Conservation (phyloP, 129 eudicot genomes). For the Gnaphalium uliginosum region DNA sequence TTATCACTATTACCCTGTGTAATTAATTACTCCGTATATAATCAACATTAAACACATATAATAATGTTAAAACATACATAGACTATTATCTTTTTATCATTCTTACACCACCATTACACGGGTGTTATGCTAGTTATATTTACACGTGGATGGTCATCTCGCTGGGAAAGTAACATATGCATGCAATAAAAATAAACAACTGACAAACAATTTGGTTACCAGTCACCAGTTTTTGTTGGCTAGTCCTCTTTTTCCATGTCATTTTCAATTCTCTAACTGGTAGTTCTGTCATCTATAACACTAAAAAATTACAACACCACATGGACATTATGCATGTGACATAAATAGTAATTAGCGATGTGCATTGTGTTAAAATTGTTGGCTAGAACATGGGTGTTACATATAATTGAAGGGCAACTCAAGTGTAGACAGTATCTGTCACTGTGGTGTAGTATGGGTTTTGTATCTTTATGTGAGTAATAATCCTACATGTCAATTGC, state of each 20-base stretch:
- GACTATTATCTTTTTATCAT: too few relatives aligned
- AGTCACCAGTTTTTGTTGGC: constrained; percentile 31
- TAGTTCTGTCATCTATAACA: not conserved
- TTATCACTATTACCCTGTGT: too few relatives aligned
- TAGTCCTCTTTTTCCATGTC: constrained; percentile 33
- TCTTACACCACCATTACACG: too few relatives aligned
- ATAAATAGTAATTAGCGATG: constrained; percentile 25
- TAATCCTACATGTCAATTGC: not conserved
- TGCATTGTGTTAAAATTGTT: constrained; percentile 13
- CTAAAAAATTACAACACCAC: not conserved
- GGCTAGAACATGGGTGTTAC: constrained; percentile 6
- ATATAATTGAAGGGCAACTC: constrained; percentile 25
- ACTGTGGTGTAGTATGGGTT: not conserved
- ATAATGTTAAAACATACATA: too few relatives aligned
- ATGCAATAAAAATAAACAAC: constrained; percentile 25
- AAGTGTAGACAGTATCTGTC: not conserved
- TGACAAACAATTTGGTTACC: constrained; percentile 21
- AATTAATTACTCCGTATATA: too few relatives aligned
- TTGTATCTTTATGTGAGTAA: not conserved
- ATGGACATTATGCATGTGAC: constrained; percentile 26
- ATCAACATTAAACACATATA: too few relatives aligned
- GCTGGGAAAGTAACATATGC: constrained; percentile 24
- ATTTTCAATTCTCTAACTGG: constrained; percentile 5
- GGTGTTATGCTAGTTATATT: too few relatives aligned
- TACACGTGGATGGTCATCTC: constrained; percentile 23